Evolutionary conservation across 371 early-diverging fungal genomes (phyloP).

Genomic region (Apophysomyces variabilis): DNA sequence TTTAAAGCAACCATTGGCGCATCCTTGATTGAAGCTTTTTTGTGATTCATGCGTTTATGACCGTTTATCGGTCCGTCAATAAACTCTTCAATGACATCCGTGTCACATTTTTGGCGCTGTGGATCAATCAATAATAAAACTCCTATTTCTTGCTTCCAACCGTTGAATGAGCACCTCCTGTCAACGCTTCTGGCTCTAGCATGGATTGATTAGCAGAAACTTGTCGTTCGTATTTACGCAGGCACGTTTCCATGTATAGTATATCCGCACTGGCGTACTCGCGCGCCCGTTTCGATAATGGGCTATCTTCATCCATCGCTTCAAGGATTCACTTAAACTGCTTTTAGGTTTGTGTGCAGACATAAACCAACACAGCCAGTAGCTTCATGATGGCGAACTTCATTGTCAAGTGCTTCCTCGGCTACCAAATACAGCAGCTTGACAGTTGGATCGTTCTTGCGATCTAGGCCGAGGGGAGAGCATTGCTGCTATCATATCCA

Average conservation of each 20-base stretch:
- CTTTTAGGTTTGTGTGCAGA: constrained; percentile 8
- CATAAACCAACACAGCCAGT: constrained; percentile 12
- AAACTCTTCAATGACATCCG: no score
- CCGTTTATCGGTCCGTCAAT: no score
- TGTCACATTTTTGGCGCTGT: no score
- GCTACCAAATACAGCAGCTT: constrained; percentile 9
- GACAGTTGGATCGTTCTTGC: constrained; percentile 15
- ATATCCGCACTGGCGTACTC: constrained; percentile 6
- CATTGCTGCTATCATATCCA: background rate
- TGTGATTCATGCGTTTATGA: no score
- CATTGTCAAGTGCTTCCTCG: constrained; percentile 4
- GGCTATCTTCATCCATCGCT: constrained; percentile 11
- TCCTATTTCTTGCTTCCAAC: no score
- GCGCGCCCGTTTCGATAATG: constrained; percentile 4
- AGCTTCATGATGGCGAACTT: constrained; percentile 7
- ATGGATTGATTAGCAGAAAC: no score
- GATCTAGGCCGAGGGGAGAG: constrained; percentile 9
- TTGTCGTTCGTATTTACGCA: no score
- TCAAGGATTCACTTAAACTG: constrained; percentile 13
- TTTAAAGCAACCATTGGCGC: no score
- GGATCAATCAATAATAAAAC: no score
- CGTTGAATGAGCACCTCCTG: no score
- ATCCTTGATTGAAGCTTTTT: no score
- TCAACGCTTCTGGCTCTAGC: no score
- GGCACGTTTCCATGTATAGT: background rate